Conservation (phyloP, 163 green algal genomes). For the Chloromonas sp. region DNA sequence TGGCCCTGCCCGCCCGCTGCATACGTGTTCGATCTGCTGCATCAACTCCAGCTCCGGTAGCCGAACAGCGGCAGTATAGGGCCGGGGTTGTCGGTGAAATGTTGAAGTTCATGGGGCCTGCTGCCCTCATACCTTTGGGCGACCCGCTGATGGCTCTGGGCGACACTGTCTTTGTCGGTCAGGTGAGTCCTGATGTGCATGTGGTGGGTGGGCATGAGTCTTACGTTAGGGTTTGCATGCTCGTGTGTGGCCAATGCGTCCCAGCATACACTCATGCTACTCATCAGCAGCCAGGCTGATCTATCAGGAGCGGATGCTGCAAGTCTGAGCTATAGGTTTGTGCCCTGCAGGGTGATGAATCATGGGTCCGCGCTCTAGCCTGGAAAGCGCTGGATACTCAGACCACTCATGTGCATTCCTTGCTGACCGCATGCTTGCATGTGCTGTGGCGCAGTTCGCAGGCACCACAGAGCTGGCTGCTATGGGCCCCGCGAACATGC, state of each 20-base stretch:
- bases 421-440: background rate
- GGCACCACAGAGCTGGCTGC: constrained; percentile 62
- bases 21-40: too few species aligned
- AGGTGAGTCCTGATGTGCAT: background rate
- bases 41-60: too few species aligned
- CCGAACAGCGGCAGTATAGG: background rate
- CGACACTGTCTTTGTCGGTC: background rate
- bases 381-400: background rate
- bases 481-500: constrained; percentile 62
- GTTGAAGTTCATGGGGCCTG: background rate
- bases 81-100: background rate
- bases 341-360: too few species aligned
- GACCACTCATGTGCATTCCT: too few species aligned
- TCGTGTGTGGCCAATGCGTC: background rate
- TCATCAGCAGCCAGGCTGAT: too few species aligned
- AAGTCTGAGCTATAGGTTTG: too few species aligned
- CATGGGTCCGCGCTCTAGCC: background rate
- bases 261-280: background rate
- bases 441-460: constrained; percentile 38
- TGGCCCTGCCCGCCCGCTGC: too few species aligned
- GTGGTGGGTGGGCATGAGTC: too few species aligned
- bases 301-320: too few species aligned
- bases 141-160: background rate
- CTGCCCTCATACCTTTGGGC: background rate
- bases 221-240: too few species aligned